Conservation (phyloP, 345 rosid genomes). For the Geranium brycei region DNA sequence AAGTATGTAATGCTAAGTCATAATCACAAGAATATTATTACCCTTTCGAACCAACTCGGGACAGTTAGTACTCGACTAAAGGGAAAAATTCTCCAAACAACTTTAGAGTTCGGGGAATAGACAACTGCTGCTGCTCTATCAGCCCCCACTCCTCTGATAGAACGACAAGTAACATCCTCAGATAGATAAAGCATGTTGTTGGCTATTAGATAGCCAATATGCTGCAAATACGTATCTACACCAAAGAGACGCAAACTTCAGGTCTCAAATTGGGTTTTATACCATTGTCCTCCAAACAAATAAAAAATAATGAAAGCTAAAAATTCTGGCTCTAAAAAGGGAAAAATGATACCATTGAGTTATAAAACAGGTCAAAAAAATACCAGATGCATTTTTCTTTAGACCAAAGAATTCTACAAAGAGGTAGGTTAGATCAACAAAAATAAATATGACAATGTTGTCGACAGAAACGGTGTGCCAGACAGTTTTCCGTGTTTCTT, state of each 20-base stretch:
- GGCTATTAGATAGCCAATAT: constrained; percentile 76
- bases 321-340: neutral
- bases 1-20: too few relatives aligned
- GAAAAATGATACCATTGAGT: too few relatives aligned
- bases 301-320: neutral
- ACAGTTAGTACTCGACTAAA: constrained; percentile 51
- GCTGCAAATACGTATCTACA: constrained; percentile 79
- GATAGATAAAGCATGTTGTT: constrained; percentile 73
- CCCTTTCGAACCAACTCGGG: constrained; percentile 73
- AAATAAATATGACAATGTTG: too few relatives aligned
- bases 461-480: too few relatives aligned
- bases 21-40: constrained; percentile 7
- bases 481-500: too few relatives aligned
- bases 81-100: constrained; percentile 7
- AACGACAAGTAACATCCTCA: constrained; percentile 23
- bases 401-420: too few relatives aligned
- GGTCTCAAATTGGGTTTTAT: neutral
- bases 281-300: neutral
- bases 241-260: constrained; percentile 2
- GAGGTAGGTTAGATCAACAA: too few relatives aligned
- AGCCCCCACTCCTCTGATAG: constrained; percentile 31
- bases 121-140: constrained; percentile 42
- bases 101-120: constrained; percentile 11
- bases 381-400: too few relatives aligned
- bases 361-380: too few relatives aligned